Conservation (phyloP, 2,329 filamentous ascomycete species). For the Phyllachora maydis region DNA sequence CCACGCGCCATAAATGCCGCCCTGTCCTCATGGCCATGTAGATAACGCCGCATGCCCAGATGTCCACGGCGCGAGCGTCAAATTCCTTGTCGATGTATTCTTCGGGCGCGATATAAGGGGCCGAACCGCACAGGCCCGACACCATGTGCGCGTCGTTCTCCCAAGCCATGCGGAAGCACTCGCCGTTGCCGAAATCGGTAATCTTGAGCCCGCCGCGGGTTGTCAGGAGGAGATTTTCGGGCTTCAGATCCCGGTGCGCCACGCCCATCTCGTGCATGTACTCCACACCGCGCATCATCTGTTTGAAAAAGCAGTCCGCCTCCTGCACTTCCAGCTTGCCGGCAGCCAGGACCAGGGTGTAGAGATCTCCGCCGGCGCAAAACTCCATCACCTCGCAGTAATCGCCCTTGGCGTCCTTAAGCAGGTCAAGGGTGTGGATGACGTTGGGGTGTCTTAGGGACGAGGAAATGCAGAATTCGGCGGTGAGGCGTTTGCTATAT, state of each 20-base stretch:
- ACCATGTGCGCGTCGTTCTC: slow-evolving; percentile 98
- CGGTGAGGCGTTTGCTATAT: slow-evolving; percentile 91
- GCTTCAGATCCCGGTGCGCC: slow-evolving; percentile 88
- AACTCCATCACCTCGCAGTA: slow-evolving; percentile 99
- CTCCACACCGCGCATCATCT: slow-evolving; percentile 96
- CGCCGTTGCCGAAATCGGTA: slow-evolving; percentile 95
- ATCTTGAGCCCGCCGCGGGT: slow-evolving; percentile 89
- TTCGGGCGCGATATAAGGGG: slow-evolving; percentile 92
- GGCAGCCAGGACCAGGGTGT: slow-evolving; percentile 77
- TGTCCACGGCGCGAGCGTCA: slow-evolving; percentile 89
- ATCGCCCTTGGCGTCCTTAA: slow-evolving; percentile 91
- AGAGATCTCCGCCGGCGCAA: slow-evolving; percentile 88
- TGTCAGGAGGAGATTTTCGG: slow-evolving; percentile 86
- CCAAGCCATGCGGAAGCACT: slow-evolving; percentile 99
- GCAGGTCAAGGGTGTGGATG: slow-evolving; percentile 87
- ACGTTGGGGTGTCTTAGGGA: slow-evolving; percentile 93
- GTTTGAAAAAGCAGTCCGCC: slow-evolving; percentile 97
- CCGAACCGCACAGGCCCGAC: slow-evolving; percentile 84
- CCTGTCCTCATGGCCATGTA: slow-evolving; percentile 99
- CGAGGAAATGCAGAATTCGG: slow-evolving; percentile 96
- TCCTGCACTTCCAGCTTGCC: slow-evolving; percentile 83
- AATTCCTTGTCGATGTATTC: slow-evolving; percentile 94
- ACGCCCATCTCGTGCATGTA: slow-evolving; percentile 99
- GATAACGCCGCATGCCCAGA: slow-evolving; percentile 96
- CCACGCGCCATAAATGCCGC: slow-evolving; percentile 88